These are phyloP conservation scores for Cystobasidium tubakii DNA, from an alignment of 768 basidiomycete genomes.

Conservation along the genomic window DNA sequence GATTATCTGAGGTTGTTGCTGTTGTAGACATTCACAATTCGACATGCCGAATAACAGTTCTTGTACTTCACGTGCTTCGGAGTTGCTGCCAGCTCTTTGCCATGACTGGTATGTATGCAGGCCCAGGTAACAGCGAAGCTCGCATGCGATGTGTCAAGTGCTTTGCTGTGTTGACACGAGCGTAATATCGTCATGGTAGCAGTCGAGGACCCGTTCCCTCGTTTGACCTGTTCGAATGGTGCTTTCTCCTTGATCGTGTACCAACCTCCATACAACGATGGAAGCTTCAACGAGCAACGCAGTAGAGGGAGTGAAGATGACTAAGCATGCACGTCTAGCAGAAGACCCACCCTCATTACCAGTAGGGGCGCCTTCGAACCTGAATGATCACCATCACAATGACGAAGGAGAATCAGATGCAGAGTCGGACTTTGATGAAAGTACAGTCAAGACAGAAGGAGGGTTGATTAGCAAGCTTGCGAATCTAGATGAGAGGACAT, in stretches of 20 bases:
- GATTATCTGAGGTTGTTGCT: conserved; percentile 34
- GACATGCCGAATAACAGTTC: too few relatives aligned
- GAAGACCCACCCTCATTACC: conserved; percentile 6
- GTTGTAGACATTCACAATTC: conserved; percentile 33
- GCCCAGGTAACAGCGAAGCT: too few relatives aligned
- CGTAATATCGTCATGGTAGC: too few relatives aligned
- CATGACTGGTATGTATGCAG: too few relatives aligned
- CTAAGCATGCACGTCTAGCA: conserved; percentile 17
- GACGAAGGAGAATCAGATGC: conserved; percentile 18
- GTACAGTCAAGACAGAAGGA: conserved; percentile 23
- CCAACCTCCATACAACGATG: neutral
- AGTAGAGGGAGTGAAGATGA: neutral
- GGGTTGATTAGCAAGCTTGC: neutral
- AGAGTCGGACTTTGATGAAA: conserved; percentile 18
- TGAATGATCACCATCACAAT: conserved; percentile 14
- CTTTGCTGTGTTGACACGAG: too few relatives aligned
- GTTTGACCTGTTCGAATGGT: too few relatives aligned
- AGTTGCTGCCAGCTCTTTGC: too few relatives aligned
- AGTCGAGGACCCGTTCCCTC: too few relatives aligned
- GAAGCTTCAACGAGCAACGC: neutral
- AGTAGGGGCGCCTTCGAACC: neutral
- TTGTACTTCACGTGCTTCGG: neutral
- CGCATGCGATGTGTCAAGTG: too few relatives aligned
- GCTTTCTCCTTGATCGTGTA: neutral
- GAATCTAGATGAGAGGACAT: conserved; percentile 20